Conservation (phyloP, 208 protist genomes). For the Leishmania tropica region DNA sequence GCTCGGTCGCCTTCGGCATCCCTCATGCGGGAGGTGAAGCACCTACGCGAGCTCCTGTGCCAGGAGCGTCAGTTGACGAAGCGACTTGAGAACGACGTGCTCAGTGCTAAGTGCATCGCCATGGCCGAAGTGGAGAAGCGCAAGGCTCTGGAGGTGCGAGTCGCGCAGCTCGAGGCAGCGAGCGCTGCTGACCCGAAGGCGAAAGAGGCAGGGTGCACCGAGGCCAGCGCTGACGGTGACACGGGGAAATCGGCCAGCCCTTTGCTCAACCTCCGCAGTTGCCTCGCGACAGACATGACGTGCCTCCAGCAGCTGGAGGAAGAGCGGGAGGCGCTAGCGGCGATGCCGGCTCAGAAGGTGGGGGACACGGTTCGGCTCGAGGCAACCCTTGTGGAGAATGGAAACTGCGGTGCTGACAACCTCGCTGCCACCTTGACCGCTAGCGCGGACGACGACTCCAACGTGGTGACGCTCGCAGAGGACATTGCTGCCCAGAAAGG, state of each 20-base stretch:
- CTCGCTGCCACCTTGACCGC: neutral
- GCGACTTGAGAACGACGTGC: constrained; percentile 84
- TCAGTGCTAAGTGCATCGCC: constrained; percentile 79
- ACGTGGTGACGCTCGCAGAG: constrained; percentile 23
- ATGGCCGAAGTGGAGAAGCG: constrained; percentile 84
- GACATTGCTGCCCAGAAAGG: constrained; percentile 29
- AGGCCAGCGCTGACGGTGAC: neutral
- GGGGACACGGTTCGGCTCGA: constrained; percentile 21
- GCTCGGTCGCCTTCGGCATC: neutral
- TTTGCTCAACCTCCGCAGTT: neutral
- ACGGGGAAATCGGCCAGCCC: neutral
- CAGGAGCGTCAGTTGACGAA: constrained; percentile 54
- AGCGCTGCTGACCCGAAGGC: neutral
- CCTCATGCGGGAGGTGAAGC: constrained; percentile 18
- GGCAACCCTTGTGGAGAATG: constrained; percentile 2
- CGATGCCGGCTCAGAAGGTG: constrained; percentile 28
- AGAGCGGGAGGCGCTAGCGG: constrained; percentile 32
- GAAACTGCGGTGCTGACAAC: neutral
- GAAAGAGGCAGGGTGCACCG: neutral
- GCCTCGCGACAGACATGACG: constrained; percentile 12
- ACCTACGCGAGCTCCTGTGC: constrained; percentile 36
- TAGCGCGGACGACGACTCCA: neutral
- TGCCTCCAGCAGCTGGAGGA: constrained; percentile 35
- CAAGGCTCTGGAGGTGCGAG: constrained; percentile 57
- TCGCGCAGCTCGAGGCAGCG: constrained; percentile 40